phyloP scores from a whole-genome alignment of 345 rosid genomes.

The Gynandropsis gynandra region DNA sequence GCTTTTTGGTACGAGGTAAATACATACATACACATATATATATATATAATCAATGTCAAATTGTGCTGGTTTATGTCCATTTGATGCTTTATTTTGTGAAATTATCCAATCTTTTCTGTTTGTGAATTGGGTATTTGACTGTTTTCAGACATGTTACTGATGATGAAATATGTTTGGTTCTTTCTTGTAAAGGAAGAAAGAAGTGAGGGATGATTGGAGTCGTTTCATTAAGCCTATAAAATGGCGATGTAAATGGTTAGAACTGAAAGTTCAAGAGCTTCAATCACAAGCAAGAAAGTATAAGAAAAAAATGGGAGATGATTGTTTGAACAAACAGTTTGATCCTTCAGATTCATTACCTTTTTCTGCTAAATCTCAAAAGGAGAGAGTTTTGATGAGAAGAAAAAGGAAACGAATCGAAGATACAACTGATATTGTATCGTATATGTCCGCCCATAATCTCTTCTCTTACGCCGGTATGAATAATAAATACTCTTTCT shows the following conservation, averaged over 20 bases:
- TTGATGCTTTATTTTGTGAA: background rate
- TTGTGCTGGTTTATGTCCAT: background rate
- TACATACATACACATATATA: too few species aligned
- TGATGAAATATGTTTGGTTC: background rate
- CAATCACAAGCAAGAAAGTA: slow-evolving; percentile 45
- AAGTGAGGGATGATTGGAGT: slow-evolving; percentile 64
- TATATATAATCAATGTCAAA: too few species aligned
- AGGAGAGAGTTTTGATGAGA: slow-evolving; percentile 47
- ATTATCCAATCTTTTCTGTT: background rate
- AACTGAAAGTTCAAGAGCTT: slow-evolving; percentile 50
- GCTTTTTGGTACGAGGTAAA: slow-evolving; percentile 33
- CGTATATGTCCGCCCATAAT: slow-evolving; percentile 46
- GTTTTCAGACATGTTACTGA: background rate
- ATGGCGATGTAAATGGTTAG: slow-evolving; percentile 83
- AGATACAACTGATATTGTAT: slow-evolving; percentile 48
- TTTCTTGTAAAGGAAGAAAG: slow-evolving; percentile 44
- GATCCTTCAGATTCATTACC: slow-evolving; percentile 41
- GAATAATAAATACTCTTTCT: slow-evolving; percentile 4
- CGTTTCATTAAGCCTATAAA: slow-evolving; percentile 44
- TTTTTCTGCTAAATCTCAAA: slow-evolving; percentile 33
- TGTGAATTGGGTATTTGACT: background rate
- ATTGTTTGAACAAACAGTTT: slow-evolving; percentile 39
- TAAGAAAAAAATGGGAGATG: slow-evolving; percentile 42
- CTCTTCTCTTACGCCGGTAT: slow-evolving; percentile 64
- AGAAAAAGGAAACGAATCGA: slow-evolving; percentile 61